Conservation (phyloP, 257 asterid genomes). For the Solanum gandarillasii region DNA sequence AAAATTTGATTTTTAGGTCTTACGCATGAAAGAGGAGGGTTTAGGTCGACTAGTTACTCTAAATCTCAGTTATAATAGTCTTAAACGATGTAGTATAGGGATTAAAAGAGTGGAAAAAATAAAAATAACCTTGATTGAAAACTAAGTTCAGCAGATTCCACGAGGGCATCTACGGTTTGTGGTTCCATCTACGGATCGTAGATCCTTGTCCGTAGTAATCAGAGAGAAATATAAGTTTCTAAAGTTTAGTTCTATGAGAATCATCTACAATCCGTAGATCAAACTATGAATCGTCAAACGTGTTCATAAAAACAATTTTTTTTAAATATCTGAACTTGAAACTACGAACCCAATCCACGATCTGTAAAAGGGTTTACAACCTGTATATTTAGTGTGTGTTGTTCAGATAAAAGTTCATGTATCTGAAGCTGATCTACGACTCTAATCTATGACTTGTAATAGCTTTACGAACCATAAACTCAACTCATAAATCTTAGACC, state of each 20-base stretch:
- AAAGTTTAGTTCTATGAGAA: neutral
- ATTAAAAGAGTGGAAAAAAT: neutral
- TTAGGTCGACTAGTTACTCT: neutral
- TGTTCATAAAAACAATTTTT: neutral
- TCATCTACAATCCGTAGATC: neutral
- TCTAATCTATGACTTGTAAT: neutral
- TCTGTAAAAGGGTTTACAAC: no score
- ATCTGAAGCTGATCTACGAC: neutral
- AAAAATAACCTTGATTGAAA: no score
- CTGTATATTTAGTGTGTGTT: neutral
- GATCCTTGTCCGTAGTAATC: neutral
- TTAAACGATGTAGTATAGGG: neutral
- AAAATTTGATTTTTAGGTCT: no score
- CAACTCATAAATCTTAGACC: neutral
- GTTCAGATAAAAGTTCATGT: neutral
- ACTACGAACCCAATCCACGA: neutral
- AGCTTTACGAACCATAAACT: neutral
- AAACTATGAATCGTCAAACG: neutral
- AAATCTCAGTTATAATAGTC: neutral
- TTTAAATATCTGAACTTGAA: neutral
- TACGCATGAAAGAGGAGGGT: neutral
- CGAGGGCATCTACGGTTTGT: neutral
- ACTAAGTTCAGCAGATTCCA: no score
- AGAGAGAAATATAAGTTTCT: neutral
- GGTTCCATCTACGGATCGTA: neutral